Conservation (phyloP, 169 alveolate species). For the Cryptosporidium felis region DNA sequence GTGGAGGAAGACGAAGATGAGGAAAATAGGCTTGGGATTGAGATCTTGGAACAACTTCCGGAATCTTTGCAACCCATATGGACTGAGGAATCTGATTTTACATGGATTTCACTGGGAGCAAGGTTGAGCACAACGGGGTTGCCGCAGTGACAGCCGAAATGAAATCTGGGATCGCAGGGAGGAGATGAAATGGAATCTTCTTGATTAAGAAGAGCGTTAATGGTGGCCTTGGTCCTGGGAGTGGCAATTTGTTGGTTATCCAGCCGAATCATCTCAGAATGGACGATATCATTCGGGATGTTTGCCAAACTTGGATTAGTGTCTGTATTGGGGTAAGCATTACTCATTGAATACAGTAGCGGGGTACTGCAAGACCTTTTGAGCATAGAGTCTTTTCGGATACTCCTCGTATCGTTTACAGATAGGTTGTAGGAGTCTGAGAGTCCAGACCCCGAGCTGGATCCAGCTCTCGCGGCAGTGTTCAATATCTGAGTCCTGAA, state of each 20-base stretch:
- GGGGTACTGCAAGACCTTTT: constrained; percentile 70
- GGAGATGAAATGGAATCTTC: constrained; percentile 62
- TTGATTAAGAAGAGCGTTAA: constrained; percentile 40
- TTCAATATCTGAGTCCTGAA: not conserved
- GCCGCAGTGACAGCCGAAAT: constrained; percentile 65
- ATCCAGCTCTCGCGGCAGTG: not conserved
- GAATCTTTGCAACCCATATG: not conserved
- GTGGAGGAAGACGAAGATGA: constrained; percentile 19
- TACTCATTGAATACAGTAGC: constrained; percentile 34
- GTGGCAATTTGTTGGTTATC: constrained; percentile 19
- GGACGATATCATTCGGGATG: not conserved
- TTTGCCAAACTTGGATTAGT: not conserved
- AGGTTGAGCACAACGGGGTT: not conserved
- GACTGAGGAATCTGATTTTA: not conserved
- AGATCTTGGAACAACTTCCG: not conserved
- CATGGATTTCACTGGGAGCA: not conserved
- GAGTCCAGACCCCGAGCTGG: not conserved
- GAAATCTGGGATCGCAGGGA: constrained; percentile 70
- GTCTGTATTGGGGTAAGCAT: constrained; percentile 56
- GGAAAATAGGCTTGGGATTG: constrained; percentile 15
- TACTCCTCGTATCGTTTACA: not conserved
- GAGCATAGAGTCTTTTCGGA: not conserved
- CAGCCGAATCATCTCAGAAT: not conserved
- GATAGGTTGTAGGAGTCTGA: not conserved
- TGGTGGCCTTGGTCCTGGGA: constrained; percentile 66